Base-by-base conservation (phyloP, 805 yeast genomes). In the Metschnikowia noctiluminum region DNA sequence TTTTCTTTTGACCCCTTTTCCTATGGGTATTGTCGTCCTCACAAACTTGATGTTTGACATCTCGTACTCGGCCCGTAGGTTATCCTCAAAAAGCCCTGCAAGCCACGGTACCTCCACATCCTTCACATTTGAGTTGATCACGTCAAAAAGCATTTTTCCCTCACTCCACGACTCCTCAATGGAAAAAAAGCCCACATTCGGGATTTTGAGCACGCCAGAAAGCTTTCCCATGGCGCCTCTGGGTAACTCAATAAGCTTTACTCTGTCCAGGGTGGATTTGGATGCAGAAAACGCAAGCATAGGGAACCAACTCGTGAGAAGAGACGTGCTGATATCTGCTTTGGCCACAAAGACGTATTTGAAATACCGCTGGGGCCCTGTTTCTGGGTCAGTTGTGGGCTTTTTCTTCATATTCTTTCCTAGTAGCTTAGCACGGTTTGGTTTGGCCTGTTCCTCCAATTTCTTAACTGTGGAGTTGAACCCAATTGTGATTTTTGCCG, bases 191-290 rank as follows among this genome's bases (percentile, higher is more conserved):
- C 69, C 62, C 6, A 59, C 58, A 36, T 67, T 59, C 9, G 63
- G 64, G 7, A 52, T 57, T 8, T 66, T 63, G 21, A 71, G 51
- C 4, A 55, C 59, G 27, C 55, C 49, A 37, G 76, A 68, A 1
- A 79, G 51, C 45, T 55, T 52, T 6, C 48, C 56, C 59, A 58
- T 60, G 7, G 70, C 55, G 3, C 73, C 79, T 47, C 69, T 71
- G 1, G 90, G 90, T 27, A 86, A 66, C 52, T 81, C 85, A 2
- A 85, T 72, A 39, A 85, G 64, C 51, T 80, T 83, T 4, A 81
- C 81, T n/a, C 71, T 51, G 6, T 55, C 51, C 4, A 53, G 52
- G 2, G 50, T 36, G 0, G 68, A 57, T 21, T 42, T 43, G 0
- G 76, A 69, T 0, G 86, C 74, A 27, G 80, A 68, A 46, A 65